Evolutionary conservation across 1,139 yeast genomes (phyloP), one percentile per base, ranked within the genome.

Genomic region (Arxiozyma heterogenica): DNA sequence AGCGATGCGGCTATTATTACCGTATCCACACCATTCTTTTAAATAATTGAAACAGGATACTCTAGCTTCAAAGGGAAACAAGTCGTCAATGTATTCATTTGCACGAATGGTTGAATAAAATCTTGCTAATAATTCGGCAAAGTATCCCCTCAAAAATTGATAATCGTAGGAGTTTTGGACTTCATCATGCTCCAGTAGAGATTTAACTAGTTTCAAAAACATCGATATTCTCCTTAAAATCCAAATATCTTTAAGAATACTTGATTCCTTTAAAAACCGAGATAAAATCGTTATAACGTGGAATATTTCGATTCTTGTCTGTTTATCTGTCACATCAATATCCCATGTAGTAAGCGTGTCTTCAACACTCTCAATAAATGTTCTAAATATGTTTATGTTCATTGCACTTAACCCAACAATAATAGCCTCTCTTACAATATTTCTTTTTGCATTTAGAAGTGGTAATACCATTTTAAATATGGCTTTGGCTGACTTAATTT

Each of bases 1-100:
- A 5, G 89, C 79, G 4, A 84, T 66, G 0, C 75, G 71, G 23
- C 80, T 75, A 41, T 81, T 75, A 52, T 80, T 84, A 1, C 98
- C 98, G 67, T 81, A 82, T 0, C 95, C 95, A 69, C 96, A 89
- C 99, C 99, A 94, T 65, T 88, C 96, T 60, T 86, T 90, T 57
- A 93, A 73, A 64, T 81, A 84, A 50, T 83, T 81, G 70, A 89
- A 90, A 60, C 94, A 86, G 0, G 90, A 86, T 27, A 87, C 82
- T 55, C 97, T 75, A 11, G 93, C 94, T 62, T 85, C 91, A 66
- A 90, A 90, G 1, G 95, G 93, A 25, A 91, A 73, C 81, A 93
- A 82, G 49, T 74, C 74, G 23, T 76, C 78, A 9, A 62, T 54
- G 4, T 55, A 30, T 2, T 60, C 58, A 64, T 53, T 73, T 61